A percentile compares a stretch with the other conserved stretches of the same genome.
Conservation (phyloP, 2,329 filamentous ascomycete species). For the Diplodia corticola region DNA sequence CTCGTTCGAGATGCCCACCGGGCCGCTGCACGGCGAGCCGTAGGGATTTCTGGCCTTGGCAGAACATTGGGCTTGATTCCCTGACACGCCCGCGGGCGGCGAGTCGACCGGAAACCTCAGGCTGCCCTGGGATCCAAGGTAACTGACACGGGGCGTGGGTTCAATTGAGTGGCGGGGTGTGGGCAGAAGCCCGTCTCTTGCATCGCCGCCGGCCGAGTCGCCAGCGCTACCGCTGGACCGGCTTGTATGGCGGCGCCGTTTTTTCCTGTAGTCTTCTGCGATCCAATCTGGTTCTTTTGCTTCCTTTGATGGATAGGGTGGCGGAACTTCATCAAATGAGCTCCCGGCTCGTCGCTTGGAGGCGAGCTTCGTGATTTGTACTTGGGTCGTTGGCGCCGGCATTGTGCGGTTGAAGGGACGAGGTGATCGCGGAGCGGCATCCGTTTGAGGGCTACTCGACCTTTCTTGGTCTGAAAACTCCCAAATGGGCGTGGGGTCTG, state of each 20-base stretch:
- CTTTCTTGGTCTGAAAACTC: constrained; percentile 34
- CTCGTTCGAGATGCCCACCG: neutral
- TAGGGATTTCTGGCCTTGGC: neutral
- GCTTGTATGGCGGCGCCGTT: constrained; percentile 54
- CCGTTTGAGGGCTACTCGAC: constrained; percentile 40
- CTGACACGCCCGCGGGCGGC: too few relatives aligned
- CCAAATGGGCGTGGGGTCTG: constrained; percentile 25
- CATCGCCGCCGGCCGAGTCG: constrained; percentile 11
- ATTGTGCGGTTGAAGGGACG: constrained; percentile 31
- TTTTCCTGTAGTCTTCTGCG: constrained; percentile 33
- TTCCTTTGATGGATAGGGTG: neutral
- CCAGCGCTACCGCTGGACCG: constrained; percentile 27
- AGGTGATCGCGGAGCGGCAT: constrained; percentile 31
- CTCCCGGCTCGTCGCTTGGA: constrained; percentile 26
- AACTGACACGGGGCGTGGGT: neutral
- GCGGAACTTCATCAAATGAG: neutral
- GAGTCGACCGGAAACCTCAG: neutral
- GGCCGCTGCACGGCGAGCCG: neutral
- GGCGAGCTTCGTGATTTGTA: constrained; percentile 27
- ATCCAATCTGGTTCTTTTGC: constrained; percentile 16
- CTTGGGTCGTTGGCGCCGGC: constrained; percentile 31
- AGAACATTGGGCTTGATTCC: neutral
- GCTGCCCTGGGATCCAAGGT: neutral
- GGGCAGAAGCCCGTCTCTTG: constrained; percentile 29
- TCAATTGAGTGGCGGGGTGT: too few relatives aligned